These are phyloP conservation scores for Carnegiea gigantea DNA, from an alignment of 179 eudicot species.

Conservation along the genomic window DNA sequence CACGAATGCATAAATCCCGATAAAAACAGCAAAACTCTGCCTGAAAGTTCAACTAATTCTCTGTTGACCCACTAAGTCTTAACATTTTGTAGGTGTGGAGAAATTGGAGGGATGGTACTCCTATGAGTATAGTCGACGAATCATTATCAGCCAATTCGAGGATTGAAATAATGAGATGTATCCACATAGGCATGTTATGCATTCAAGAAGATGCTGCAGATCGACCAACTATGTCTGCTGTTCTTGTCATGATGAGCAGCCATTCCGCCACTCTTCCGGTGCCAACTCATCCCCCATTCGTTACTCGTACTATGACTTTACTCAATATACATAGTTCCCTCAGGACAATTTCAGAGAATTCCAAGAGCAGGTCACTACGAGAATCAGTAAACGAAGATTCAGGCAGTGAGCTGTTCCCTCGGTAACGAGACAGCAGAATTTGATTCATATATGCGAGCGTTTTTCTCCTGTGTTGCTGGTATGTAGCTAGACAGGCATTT, in stretches of 20 bases:
- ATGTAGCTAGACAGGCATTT: no score
- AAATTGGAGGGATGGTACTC: conserved; percentile 9
- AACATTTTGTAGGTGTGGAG: background rate
- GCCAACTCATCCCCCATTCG: background rate
- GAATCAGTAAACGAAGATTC: background rate
- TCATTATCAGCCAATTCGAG: background rate
- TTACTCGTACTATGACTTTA: background rate
- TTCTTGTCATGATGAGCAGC: conserved; percentile 4
- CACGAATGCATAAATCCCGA: no score
- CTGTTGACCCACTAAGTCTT: background rate
- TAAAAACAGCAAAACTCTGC: background rate
- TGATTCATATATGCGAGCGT: no score
- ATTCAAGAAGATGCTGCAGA: conserved; percentile 1
- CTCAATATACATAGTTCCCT: background rate
- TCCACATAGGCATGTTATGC: background rate
- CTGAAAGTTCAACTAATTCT: background rate
- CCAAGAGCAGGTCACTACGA: background rate
- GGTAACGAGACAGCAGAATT: background rate
- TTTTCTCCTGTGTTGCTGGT: no score
- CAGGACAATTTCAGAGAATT: background rate
- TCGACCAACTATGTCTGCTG: background rate
- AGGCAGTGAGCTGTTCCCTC: background rate
- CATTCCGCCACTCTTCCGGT: background rate
- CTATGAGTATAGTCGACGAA: background rate
- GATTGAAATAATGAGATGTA: background rate